These are phyloP conservation scores for Ogataea nitratoaversa DNA, from an alignment of 805 yeast genomes.

Conservation along the genomic window DNA sequence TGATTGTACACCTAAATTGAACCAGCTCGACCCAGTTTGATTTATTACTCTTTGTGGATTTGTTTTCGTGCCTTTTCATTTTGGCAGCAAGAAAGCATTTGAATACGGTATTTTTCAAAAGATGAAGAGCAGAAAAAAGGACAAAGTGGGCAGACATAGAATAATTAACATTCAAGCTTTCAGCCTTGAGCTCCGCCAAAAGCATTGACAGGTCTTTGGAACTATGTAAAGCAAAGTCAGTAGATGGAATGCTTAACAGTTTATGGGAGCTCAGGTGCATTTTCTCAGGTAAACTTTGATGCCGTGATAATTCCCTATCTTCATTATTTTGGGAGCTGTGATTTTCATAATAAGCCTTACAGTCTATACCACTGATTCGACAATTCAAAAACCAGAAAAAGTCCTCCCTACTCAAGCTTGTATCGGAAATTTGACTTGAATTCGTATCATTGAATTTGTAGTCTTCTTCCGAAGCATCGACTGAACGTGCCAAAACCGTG, in stretches of 20 bases:
- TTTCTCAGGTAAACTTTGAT: too few relatives aligned
- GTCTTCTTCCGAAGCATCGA: not conserved
- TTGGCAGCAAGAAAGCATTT: constrained; percentile 1
- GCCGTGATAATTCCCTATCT: too few relatives aligned
- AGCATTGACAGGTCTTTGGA: constrained; percentile 7
- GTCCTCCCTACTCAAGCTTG: not conserved
- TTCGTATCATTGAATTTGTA: not conserved
- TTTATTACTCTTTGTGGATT: too few relatives aligned
- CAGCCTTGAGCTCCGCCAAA: constrained; percentile 2
- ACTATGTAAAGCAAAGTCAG: not conserved
- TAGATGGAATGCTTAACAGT: constrained; percentile 8
- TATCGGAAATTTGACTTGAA: not conserved
- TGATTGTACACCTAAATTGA: constrained; percentile 11
- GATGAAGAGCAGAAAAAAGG: constrained; percentile 39
- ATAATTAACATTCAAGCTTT: constrained; percentile 12
- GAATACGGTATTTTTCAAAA: constrained; percentile 38
- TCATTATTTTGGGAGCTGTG: too few relatives aligned
- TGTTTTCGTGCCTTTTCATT: not conserved
- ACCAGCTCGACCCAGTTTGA: too few relatives aligned
- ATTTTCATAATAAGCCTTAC: not conserved
- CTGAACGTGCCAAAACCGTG: not conserved
- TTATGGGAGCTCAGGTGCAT: not conserved
- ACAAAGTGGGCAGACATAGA: constrained; percentile 43
- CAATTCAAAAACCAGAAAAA: not conserved
- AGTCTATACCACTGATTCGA: not conserved